Evolutionary conservation across 371 early-diverging fungal genomes (phyloP).

Genomic region (Mortierella sp.): DNA sequence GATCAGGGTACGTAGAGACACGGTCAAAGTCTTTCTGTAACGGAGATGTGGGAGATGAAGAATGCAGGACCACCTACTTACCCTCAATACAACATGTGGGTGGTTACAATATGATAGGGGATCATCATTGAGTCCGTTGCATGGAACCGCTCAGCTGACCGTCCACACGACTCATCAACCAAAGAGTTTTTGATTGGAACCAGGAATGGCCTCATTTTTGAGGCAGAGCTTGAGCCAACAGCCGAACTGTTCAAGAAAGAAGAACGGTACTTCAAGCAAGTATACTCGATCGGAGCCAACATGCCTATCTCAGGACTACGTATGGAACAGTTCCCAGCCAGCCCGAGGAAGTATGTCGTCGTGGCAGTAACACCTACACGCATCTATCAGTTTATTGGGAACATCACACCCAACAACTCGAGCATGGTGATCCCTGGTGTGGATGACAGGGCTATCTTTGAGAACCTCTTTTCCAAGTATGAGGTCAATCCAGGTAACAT

Average conservation of each 20-base stretch:
- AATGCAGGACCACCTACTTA: neutral
- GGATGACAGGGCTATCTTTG: slow-evolving; percentile 67
- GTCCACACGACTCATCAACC: slow-evolving; percentile 67
- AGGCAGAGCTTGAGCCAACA: slow-evolving; percentile 84
- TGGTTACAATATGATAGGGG: slow-evolving; percentile 59
- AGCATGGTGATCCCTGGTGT: slow-evolving; percentile 33
- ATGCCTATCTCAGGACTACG: slow-evolving; percentile 84
- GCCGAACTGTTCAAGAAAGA: slow-evolving; percentile 86
- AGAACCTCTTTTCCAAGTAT: slow-evolving; percentile 69
- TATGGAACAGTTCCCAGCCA: slow-evolving; percentile 80
- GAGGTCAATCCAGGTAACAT: slow-evolving; percentile 63
- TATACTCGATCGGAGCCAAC: slow-evolving; percentile 68
- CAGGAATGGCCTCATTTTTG: slow-evolving; percentile 83
- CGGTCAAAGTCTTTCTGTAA: neutral
- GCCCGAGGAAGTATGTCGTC: slow-evolving; percentile 77
- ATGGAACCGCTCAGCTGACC: slow-evolving; percentile 81
- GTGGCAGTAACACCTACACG: slow-evolving; percentile 82
- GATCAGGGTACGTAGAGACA: slow-evolving; percentile 62
- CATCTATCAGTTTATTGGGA: slow-evolving; percentile 88
- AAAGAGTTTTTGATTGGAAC: slow-evolving; percentile 87
- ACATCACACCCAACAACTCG: slow-evolving; percentile 55
- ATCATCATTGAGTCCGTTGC: slow-evolving; percentile 85
- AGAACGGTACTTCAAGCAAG: slow-evolving; percentile 80
- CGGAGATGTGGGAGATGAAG: neutral
- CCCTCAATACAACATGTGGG: neutral